Base-by-base conservation (phyloP, 2,329 filamentous ascomycete species). In the Paecilomyces dactylethromorphus region DNA sequence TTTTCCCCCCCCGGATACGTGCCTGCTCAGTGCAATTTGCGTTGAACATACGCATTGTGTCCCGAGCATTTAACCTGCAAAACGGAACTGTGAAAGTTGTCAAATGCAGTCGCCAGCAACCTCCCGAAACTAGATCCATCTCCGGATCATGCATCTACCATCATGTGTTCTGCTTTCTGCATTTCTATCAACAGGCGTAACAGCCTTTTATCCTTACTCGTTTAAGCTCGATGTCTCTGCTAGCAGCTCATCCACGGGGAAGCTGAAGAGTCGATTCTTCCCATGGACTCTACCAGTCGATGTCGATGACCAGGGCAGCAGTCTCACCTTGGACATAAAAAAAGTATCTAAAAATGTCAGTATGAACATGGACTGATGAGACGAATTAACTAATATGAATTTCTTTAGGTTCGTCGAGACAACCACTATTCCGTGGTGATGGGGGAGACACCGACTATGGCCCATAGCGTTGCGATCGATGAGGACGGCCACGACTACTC, bases 401-500 rank as follows among this genome's bases (percentile, higher is more conserved):
- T 29, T 54, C 7, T 65, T 29, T 54, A 73, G 56, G 62, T 69
- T 32, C 75, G 73, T 26, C 79, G 82, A 51, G 74, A 79, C 59
- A 82, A 84, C 65, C 65, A 68, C 2, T 84, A 81, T 68, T 70
- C 74, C 7, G 78, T 83, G 11, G 65, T 76, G 39, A 63, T 71
- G 57, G 73, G 76, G 7, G 68, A 71, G 21, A 68, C 68, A 1
- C 78, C 79, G 1, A 71, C 69, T 13, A 66, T 76, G 58, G 61
- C 74, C 13, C 77, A 82, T 60, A 82, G 80, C 59, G 74, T 79
- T 33, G 78, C 79, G 1, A 74, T 85, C 39, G 71, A 82, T 59
- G 79, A 83, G 60, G 81, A 84, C 73, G 82, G 82, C 10, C 70
- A 69, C 12, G 82, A 85, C 62, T 77, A 77, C 58, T 81, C 81